These are phyloP conservation scores for Fraxinus latifolia DNA, from an alignment of 305 asterid species.

Conservation along the genomic window DNA sequence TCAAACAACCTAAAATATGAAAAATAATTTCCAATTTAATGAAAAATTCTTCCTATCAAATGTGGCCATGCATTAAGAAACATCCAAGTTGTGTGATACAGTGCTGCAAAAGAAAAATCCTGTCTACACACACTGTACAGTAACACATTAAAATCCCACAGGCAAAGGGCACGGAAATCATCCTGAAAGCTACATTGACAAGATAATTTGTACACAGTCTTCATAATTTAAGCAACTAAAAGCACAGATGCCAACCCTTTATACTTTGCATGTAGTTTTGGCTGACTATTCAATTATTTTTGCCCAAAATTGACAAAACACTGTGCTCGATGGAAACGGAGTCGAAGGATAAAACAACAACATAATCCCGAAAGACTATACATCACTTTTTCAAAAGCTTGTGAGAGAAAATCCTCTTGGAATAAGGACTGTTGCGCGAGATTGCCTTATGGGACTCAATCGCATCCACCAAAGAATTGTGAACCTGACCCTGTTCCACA, in stretches of 20 bases:
- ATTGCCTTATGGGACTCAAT: slow-evolving; percentile 60
- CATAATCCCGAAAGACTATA: slow-evolving; percentile 23
- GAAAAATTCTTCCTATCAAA: too few species aligned
- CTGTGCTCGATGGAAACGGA: background rate
- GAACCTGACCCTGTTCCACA: slow-evolving; percentile 57
- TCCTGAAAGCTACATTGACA: slow-evolving; percentile 28
- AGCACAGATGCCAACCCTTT: slow-evolving; percentile 35
- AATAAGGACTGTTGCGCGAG: slow-evolving; percentile 71
- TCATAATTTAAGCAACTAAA: slow-evolving; percentile 29
- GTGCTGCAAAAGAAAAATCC: slow-evolving; percentile 16
- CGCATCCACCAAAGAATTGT: slow-evolving; percentile 45
- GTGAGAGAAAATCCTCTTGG: slow-evolving; percentile 76
- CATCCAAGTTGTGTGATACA: background rate
- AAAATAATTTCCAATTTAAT: too few species aligned
- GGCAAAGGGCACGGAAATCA: slow-evolving; percentile 9
- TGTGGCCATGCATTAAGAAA: background rate
- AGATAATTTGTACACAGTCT: slow-evolving; percentile 31
- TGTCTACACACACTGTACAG: slow-evolving; percentile 4
- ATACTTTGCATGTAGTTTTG: slow-evolving; percentile 38
- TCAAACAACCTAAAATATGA: too few species aligned
- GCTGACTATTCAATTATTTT: slow-evolving; percentile 21
- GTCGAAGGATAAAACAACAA: slow-evolving; percentile 39
- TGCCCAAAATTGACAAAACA: slow-evolving; percentile 35
- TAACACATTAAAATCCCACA: slow-evolving; percentile 5
- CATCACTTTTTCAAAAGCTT: slow-evolving; percentile 72